phyloP scores from a whole-genome alignment of 2,329 filamentous ascomycete species.

The Apiospora kogelbergensis region DNA sequence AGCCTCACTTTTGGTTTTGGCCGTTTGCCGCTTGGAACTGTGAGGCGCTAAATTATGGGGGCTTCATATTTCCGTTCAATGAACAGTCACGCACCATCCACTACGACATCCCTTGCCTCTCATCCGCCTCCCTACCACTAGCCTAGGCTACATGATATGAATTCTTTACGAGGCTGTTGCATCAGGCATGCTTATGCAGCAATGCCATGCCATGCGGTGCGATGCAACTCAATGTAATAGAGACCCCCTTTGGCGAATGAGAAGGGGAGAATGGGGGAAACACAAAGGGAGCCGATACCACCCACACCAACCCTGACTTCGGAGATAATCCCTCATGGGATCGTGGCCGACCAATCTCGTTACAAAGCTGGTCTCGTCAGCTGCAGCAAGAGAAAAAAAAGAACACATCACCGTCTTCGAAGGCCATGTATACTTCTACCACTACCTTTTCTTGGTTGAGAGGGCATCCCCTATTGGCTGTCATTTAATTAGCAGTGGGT shows the following conservation, averaged over 20 bases:
- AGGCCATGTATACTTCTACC: neutral
- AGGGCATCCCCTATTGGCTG: neutral
- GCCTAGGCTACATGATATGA: neutral
- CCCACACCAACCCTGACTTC: slow-evolving; percentile 14
- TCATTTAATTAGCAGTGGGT: neutral
- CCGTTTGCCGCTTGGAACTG: slow-evolving; percentile 3
- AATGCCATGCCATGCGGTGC: slow-evolving; percentile 9
- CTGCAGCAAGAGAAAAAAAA: slow-evolving; percentile 1
- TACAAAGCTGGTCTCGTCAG: slow-evolving; percentile 7
- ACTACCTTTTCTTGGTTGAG: neutral
- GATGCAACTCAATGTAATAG: slow-evolving; percentile 5
- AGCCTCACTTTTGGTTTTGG: neutral
- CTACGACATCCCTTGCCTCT: slow-evolving; percentile 9
- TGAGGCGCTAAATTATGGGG: slow-evolving; percentile 6
- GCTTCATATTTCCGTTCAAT: neutral
- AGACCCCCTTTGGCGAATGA: neutral
- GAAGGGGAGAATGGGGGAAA: neutral
- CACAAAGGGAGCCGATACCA: slow-evolving; percentile 1
- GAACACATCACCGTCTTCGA: slow-evolving; percentile 3
- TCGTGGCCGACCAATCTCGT: slow-evolving; percentile 3
- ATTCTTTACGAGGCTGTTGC: slow-evolving; percentile 35
- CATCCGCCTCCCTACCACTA: slow-evolving; percentile 18
- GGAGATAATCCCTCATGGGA: slow-evolving; percentile 31
- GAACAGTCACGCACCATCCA: neutral
- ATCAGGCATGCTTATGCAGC: slow-evolving; percentile 27